These are phyloP conservation scores for Adiantum capillusveneris DNA, from an alignment of 75 land plant genomes.

Conservation along the genomic window DNA sequence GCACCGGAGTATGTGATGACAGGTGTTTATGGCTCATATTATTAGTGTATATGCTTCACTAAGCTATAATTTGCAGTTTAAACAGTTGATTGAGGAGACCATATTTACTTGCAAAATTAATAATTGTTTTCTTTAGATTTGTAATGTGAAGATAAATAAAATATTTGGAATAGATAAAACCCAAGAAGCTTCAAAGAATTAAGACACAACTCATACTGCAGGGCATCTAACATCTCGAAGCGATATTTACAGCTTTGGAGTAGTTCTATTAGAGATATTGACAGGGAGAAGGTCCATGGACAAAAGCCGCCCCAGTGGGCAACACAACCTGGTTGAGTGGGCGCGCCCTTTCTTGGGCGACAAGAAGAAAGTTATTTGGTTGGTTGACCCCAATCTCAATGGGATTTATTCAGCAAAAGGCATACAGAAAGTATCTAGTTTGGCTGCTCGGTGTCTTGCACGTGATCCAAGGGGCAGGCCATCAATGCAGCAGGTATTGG, in stretches of 20 bases:
- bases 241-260: conserved; percentile 78
- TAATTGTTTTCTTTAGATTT: too few relatives aligned
- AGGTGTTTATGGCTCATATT: too few relatives aligned
- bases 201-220: too few relatives aligned
- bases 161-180: neutral
- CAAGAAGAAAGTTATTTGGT: conserved; percentile 44
- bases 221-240: conserved; percentile 63
- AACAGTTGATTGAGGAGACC: too few relatives aligned
- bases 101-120: too few relatives aligned
- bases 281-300: conserved; percentile 70
- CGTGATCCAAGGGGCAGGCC: conserved; percentile 68
- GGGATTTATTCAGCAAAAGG: conserved; percentile 59
- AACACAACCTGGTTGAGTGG: conserved; percentile 68
- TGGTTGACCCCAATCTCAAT: conserved; percentile 55
- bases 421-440: conserved; percentile 59
- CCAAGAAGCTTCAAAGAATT: neutral
- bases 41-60: too few relatives aligned
- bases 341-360: conserved; percentile 53
- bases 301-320: conserved; percentile 51
- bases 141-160: too few relatives aligned
- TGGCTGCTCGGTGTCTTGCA: conserved; percentile 66
- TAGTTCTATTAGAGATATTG: conserved; percentile 62
- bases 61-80: too few relatives aligned
- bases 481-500: conserved; percentile 68
- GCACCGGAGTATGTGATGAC: conserved; percentile 72